Evolutionary conservation across 495 filamentous ascomycete species (phyloP).

Genomic region (Hypoxylon rickii): DNA sequence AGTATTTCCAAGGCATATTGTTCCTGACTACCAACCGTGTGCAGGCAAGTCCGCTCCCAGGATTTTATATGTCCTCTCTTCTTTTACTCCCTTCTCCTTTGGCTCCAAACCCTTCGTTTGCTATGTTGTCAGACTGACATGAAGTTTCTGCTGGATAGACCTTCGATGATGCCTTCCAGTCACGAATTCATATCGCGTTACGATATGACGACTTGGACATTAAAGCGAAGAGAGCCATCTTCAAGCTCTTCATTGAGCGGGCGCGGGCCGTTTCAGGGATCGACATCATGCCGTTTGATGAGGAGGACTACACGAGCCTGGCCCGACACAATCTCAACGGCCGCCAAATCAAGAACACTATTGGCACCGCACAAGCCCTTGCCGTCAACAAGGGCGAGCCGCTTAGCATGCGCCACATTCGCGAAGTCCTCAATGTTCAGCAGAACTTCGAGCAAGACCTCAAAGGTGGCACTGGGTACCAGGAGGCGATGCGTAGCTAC

Average conservation of each 20-base stretch:
- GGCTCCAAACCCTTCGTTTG: no score
- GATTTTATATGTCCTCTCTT: conserved; percentile 55
- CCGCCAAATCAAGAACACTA: conserved; percentile 94
- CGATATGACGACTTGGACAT: conserved; percentile 77
- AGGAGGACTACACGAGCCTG: conserved; percentile 69
- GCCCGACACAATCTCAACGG: conserved; percentile 79
- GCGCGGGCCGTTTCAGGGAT: conserved; percentile 68
- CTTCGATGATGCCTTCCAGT: conserved; percentile 67
- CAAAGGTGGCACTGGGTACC: conserved; percentile 65
- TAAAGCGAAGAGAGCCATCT: conserved; percentile 80
- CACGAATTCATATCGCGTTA: conserved; percentile 67
- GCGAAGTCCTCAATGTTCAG: conserved; percentile 77
- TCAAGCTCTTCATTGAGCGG: conserved; percentile 80
- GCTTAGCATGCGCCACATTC: conserved; percentile 81
- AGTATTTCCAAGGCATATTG: conserved; percentile 63
- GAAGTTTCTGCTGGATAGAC: no score
- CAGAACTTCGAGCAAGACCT: conserved; percentile 82
- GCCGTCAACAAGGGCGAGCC: conserved; percentile 75
- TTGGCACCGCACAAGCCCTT: conserved; percentile 82
- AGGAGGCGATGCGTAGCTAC: conserved; percentile 65
- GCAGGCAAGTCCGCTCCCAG: conserved; percentile 57
- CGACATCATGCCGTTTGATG: conserved; percentile 64
- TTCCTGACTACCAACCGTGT: conserved; percentile 66
- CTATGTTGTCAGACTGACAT: no score
- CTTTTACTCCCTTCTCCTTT: conserved; percentile 81